phyloP scores from a whole-genome alignment of 1,284 basidiomycete species.

The Fomitiporia mediterranea region DNA sequence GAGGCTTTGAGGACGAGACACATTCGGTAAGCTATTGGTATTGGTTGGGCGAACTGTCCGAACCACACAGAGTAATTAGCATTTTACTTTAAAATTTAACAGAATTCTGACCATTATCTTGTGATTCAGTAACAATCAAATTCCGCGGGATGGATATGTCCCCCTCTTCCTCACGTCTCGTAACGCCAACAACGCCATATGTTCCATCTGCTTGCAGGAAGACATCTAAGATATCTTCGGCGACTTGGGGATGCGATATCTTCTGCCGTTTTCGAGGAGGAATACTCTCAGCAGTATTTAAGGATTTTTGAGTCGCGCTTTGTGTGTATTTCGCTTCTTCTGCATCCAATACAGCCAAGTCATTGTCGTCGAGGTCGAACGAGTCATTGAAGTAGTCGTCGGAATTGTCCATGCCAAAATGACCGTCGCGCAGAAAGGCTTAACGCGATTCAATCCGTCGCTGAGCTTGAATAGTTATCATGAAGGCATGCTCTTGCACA shows the following conservation, averaged over 20 bases:
- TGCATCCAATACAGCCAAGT: slow-evolving; percentile 55
- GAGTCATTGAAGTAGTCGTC: slow-evolving; percentile 65
- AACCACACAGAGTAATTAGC: no score
- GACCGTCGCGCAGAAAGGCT: not conserved
- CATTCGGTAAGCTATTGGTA: not conserved
- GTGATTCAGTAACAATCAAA: not conserved
- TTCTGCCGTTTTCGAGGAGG: slow-evolving; percentile 49
- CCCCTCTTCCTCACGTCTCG: not conserved
- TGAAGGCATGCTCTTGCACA: no score
- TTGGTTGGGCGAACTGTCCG: not conserved
- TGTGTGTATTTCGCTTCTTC: slow-evolving; percentile 49
- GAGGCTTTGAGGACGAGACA: not conserved
- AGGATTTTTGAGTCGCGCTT: slow-evolving; percentile 24
- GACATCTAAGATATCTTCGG: slow-evolving; percentile 13
- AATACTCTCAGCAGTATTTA: slow-evolving; percentile 29
- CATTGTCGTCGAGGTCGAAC: slow-evolving; percentile 56
- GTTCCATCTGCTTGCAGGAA: slow-evolving; percentile 12
- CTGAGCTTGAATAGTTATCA: no score
- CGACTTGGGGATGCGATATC: slow-evolving; percentile 31
- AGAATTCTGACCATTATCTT: not conserved
- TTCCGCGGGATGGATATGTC: not conserved
- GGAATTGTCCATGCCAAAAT: slow-evolving; percentile 27
- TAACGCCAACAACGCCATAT: slow-evolving; percentile 7
- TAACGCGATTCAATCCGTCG: no score
- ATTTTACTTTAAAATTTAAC: no score